Evolutionary conservation across 2,329 filamentous ascomycete species (phyloP).

Genomic region (Lecanoromycetidae sp.): DNA sequence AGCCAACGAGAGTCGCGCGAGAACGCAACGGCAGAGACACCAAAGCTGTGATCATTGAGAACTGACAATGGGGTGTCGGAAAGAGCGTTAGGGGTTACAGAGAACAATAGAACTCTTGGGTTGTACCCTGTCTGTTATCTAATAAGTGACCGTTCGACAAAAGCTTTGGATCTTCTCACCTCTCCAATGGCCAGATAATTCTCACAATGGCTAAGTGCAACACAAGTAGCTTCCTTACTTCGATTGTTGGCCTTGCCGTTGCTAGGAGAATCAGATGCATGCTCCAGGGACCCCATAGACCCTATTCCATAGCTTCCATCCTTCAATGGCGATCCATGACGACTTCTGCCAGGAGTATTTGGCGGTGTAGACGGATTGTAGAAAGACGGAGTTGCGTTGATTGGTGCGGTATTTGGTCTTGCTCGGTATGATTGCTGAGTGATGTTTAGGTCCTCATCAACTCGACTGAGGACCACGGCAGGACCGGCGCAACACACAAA

Average conservation of each 20-base stretch:
- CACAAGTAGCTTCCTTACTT: conserved; percentile 86
- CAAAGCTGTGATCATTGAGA: conserved; percentile 79
- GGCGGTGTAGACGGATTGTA: conserved; percentile 45
- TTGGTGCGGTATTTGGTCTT: conserved; percentile 55
- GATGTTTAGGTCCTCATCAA: conserved; percentile 52
- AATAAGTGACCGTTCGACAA: no score
- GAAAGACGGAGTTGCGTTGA: conserved; percentile 47
- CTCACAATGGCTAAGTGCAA: conserved; percentile 78
- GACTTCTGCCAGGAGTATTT: conserved; percentile 36
- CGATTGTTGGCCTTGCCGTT: conserved; percentile 60
- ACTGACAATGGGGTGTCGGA: conserved; percentile 73
- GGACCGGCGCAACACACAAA: conserved; percentile 92
- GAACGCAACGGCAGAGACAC: conserved; percentile 79
- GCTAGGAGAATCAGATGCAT: conserved; percentile 41
- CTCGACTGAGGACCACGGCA: conserved; percentile 76
- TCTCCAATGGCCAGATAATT: conserved; percentile 85
- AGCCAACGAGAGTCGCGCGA: conserved; percentile 76
- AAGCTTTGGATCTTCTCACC: no score
- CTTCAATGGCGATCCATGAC: conserved; percentile 7
- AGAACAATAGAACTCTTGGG: conserved; percentile 83
- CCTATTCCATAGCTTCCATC: conserved; percentile 1
- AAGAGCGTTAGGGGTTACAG: conserved; percentile 59
- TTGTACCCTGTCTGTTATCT: conserved; percentile 79
- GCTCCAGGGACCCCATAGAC: conserved; percentile 18
- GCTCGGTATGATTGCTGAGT: conserved; percentile 85